These are phyloP conservation scores for Daldinia loculata DNA, from an alignment of 495 filamentous ascomycete genomes.

Conservation along the genomic window DNA sequence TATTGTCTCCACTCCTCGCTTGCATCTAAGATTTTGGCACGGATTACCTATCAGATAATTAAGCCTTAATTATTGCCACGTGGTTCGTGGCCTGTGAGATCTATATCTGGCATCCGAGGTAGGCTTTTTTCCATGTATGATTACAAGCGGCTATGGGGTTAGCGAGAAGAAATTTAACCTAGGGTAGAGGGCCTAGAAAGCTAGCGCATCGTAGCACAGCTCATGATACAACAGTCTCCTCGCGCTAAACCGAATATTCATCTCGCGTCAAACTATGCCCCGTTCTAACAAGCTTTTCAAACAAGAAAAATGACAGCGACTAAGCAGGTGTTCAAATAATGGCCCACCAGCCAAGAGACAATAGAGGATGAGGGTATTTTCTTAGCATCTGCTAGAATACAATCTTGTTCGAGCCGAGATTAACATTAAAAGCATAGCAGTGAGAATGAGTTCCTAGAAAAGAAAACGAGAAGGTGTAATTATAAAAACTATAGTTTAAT, in stretches of 20 bases:
- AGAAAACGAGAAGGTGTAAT: too few relatives aligned
- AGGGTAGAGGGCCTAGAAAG: not conserved
- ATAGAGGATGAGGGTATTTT: not conserved
- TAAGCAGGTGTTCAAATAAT: not conserved
- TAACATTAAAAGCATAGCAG: not conserved
- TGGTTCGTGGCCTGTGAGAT: not conserved
- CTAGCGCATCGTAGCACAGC: too few relatives aligned
- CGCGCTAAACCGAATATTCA: not conserved
- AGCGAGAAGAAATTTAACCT: not conserved
- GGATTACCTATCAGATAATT: too few relatives aligned
- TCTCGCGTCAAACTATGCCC: not conserved
- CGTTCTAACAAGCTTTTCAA: not conserved
- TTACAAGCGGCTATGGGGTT: not conserved
- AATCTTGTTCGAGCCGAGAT: not conserved
- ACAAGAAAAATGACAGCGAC: not conserved
- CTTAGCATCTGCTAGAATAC: not conserved
- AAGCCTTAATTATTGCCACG: not conserved
- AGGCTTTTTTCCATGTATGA: not conserved
- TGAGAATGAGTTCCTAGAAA: too few relatives aligned
- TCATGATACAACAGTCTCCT: not conserved
- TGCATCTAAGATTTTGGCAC: too few relatives aligned
- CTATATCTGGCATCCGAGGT: not conserved
- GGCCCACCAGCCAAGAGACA: not conserved
- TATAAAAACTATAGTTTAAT: too few relatives aligned
- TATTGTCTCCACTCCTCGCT: too few relatives aligned